These are phyloP conservation scores for Zygosaccharomyces sapae DNA, from an alignment of 1,139 yeast genomes.

Conservation along the genomic window DNA sequence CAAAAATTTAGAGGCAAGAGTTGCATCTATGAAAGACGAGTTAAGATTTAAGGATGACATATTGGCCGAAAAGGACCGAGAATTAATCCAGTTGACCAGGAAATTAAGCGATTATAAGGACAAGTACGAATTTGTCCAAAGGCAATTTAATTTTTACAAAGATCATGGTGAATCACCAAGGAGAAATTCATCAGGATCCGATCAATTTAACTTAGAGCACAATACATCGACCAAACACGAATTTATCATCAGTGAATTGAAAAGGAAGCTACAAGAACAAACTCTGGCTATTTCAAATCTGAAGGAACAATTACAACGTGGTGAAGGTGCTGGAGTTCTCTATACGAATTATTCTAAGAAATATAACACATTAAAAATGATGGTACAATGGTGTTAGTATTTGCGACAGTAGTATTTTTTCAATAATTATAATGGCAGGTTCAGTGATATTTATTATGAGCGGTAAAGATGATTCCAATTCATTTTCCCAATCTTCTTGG, in stretches of 20 bases:
- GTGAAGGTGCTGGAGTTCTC: slow-evolving; percentile 2
- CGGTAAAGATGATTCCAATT: slow-evolving; percentile 4
- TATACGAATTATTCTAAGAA: slow-evolving; percentile 3
- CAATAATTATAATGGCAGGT: slow-evolving; percentile 6
- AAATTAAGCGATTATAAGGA: slow-evolving; percentile 21
- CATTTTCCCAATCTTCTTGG: slow-evolving; percentile 16
- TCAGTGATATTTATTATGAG: not conserved
- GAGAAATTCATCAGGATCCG: slow-evolving; percentile 8
- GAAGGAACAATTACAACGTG: slow-evolving; percentile 15
- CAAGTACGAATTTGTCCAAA: slow-evolving; percentile 27
- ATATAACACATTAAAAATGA: not conserved
- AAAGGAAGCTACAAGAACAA: slow-evolving; percentile 31
- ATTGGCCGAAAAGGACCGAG: slow-evolving; percentile 28
- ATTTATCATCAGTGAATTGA: slow-evolving; percentile 30
- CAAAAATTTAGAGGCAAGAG: slow-evolving; percentile 26
- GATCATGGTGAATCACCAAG: slow-evolving; percentile 20
- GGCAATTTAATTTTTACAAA: slow-evolving; percentile 30
- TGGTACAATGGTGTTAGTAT: not conserved
- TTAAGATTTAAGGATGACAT: slow-evolving; percentile 30
- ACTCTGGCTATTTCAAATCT: slow-evolving; percentile 23
- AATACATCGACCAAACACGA: slow-evolving; percentile 26
- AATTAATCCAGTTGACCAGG: slow-evolving; percentile 19
- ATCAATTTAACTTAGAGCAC: slow-evolving; percentile 16
- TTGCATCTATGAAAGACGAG: slow-evolving; percentile 27
- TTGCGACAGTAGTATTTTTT: slow-evolving; percentile 2